Evolutionary conservation across 768 basidiomycete species (phyloP).

Genomic region (Calvatia gigantea): DNA sequence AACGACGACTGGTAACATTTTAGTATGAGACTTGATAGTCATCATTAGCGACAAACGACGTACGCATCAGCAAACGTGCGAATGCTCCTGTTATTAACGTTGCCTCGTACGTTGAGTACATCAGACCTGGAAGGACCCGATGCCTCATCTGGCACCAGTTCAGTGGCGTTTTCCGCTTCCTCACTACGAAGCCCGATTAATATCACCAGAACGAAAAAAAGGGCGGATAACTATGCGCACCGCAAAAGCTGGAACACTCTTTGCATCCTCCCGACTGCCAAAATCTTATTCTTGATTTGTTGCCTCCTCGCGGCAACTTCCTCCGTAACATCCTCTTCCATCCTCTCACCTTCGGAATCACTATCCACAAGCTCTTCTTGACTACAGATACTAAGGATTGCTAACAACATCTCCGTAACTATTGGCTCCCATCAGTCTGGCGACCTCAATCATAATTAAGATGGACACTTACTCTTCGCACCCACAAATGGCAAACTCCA

Average conservation of each 20-base stretch:
- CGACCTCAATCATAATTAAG: conserved; percentile 12
- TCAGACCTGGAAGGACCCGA: conserved; percentile 32
- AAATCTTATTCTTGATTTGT: conserved; percentile 90
- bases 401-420: conserved; percentile 98
- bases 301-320: conserved; percentile 57
- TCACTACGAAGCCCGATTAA: conserved; percentile 41
- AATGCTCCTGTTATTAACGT: conserved; percentile 58
- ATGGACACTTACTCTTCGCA: conserved; percentile 73
- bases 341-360: conserved; percentile 35
- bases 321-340: conserved; percentile 23
- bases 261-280: conserved; percentile 90
- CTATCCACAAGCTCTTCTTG: conserved; percentile 83
- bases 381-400: conserved; percentile 89
- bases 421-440: background rate
- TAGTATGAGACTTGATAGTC: background rate
- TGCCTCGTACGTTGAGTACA: conserved; percentile 59
- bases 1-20: conserved; percentile 49
- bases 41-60: conserved; percentile 24
- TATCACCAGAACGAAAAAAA: background rate
- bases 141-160: conserved; percentile 42
- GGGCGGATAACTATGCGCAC: conserved; percentile 38
- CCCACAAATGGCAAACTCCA: conserved; percentile 98
- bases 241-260: conserved; percentile 85
- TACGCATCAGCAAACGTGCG: conserved; percentile 76
- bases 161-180: conserved; percentile 75